A percentile compares a stretch with the other conserved stretches of the same genome.
These are phyloP conservation scores for Crucibulum laeve DNA, from an alignment of 768 basidiomycete genomes.

Conservation along the genomic window DNA sequence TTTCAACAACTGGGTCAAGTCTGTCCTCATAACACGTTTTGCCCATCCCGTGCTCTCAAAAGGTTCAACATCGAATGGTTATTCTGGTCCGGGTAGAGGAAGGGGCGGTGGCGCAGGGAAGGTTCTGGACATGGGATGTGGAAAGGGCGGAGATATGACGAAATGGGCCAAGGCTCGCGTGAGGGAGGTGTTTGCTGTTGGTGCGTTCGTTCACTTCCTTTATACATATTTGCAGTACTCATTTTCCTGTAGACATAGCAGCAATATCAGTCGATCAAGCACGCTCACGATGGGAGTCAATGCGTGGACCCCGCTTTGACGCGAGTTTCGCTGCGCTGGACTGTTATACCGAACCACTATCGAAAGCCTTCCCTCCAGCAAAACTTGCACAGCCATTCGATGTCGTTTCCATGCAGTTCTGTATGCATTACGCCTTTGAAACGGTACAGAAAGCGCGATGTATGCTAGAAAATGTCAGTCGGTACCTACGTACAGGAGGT, in stretches of 20 bases:
- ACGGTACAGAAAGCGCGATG: slow-evolving; percentile 78
- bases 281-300: slow-evolving; percentile 57
- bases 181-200: slow-evolving; percentile 74
- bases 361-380: slow-evolving; percentile 60
- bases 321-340: slow-evolving; percentile 85
- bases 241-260: slow-evolving; percentile 69
- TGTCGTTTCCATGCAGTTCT: slow-evolving; percentile 98
- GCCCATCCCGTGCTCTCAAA: slow-evolving; percentile 64
- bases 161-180: slow-evolving; percentile 93
- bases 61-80: slow-evolving; percentile 22
- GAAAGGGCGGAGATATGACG: slow-evolving; percentile 96
- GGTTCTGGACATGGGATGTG: slow-evolving; percentile 95
- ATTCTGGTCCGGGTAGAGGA: slow-evolving; percentile 23
- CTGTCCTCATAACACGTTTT: slow-evolving; percentile 89
- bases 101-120: slow-evolving; percentile 48
- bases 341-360: slow-evolving; percentile 76
- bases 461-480: slow-evolving; percentile 89
- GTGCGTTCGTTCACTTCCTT: slow-evolving; percentile 33
- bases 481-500: slow-evolving; percentile 78
- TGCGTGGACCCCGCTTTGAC: slow-evolving; percentile 55
- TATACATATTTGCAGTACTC: not conserved
- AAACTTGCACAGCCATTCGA: slow-evolving; percentile 74
- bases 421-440: slow-evolving; percentile 99
- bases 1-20: slow-evolving; percentile 99
- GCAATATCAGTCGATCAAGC: slow-evolving; percentile 87